Conservation (phyloP, 169 alveolate species). For the Cryptosporidium xiaoi region DNA sequence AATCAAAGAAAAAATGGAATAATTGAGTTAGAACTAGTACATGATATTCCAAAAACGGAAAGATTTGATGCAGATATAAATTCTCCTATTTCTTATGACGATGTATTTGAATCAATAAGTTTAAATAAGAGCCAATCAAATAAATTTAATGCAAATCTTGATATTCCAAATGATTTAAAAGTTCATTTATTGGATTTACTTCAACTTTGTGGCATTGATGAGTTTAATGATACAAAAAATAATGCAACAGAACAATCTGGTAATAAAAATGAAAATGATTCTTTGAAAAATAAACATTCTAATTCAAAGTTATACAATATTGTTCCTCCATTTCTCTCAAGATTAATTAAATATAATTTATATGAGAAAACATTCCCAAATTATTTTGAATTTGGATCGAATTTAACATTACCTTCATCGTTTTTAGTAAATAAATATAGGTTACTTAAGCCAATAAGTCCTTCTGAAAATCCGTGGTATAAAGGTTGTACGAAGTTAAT, state of each 20-base stretch:
- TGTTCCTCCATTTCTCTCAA: constrained; percentile 49
- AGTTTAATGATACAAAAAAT: constrained; percentile 13
- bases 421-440: constrained; percentile 29
- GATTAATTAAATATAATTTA: constrained; percentile 46
- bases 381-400: constrained; percentile 45
- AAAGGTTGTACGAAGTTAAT: constrained; percentile 41
- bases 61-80: constrained; percentile 49
- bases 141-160: constrained; percentile 1
- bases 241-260: background rate
- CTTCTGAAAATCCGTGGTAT: constrained; percentile 72
- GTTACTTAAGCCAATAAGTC: constrained; percentile 3
- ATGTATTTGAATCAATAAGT: constrained; percentile 39
- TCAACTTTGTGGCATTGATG: constrained; percentile 33
- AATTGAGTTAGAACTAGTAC: constrained; percentile 44
- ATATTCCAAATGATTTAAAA: constrained; percentile 53
- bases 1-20: constrained; percentile 20
- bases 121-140: background rate
- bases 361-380: constrained; percentile 24
- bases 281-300: background rate
- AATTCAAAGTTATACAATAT: background rate
- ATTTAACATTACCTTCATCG: constrained; percentile 52
- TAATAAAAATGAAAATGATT: background rate
- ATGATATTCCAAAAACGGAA: constrained; percentile 54
- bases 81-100: constrained; percentile 67
- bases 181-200: constrained; percentile 17